Base-by-base conservation (phyloP, 768 basidiomycete genomes). In the Psilocybe subaeruginosa region DNA sequence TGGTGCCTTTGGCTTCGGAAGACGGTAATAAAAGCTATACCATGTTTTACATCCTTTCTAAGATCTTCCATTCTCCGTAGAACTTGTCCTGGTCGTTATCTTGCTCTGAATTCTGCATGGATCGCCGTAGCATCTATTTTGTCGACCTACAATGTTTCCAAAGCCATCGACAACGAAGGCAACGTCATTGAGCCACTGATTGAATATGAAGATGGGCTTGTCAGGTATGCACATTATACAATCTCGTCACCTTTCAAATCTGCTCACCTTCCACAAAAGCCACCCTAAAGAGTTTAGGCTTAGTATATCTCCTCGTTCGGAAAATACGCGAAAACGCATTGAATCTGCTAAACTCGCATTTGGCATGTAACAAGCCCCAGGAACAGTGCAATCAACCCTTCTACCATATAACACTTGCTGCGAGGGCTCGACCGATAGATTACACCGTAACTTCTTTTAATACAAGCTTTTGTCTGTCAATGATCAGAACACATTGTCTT, bases 81-180 rank as follows among this genome's bases (percentile, higher is more conserved):
- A 2, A 74, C 76, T 9, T 74, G 72, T 49, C 78, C 77, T 6
- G 79, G 80, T 8, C 71, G 77, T 4, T 71, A 76, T 59, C 61
- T 78, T 27, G 76, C 73, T 8, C 41, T 67, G 5, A 68, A 69
- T 33, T 68, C 74, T 8, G 61, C 69, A 7, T 76, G 73, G 72
- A 70, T 78, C 27, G 70, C 69, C 0, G 69, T 74, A 6, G 70
- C 68, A 2, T 70, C 68, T 3, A 63, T 77, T 4, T 58, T 78
- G 4, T 62, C 69, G 16, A 60, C 60, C 5, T 76, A 72, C 47
- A 64, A 71, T 35, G 70, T 79, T 35, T 61, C 55, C 29, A 75
- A 77, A 55, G 72, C 73, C 1, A 64, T 69, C 19, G 74, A 78
- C 41, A 64, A 61, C 12, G 46, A 69, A 0, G 80, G 78, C 8